Evolutionary conservation across 371 early-diverging fungal species (phyloP).

Genomic region (Saksenaea oblongispora): DNA sequence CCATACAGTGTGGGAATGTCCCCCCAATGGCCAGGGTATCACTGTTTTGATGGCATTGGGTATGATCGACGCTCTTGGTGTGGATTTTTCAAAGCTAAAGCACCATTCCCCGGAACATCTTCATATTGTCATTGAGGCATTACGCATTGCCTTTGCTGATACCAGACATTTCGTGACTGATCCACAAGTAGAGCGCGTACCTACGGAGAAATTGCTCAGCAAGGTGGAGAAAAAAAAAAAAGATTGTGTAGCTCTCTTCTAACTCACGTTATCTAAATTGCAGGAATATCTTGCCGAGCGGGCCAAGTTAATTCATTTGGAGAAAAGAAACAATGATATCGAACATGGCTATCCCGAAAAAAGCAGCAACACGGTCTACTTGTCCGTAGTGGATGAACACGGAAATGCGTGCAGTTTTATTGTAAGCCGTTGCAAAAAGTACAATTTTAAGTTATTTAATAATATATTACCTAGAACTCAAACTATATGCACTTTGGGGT

Average conservation of each 20-base stretch:
- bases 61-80: constrained; percentile 58
- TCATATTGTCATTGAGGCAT: constrained; percentile 68
- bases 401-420: constrained; percentile 89
- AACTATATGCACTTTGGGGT: constrained; percentile 63
- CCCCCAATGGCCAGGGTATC: constrained; percentile 82
- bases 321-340: constrained; percentile 44
- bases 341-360: constrained; percentile 64
- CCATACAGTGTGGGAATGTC: constrained; percentile 70
- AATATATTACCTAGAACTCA: constrained; percentile 46
- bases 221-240: constrained; percentile 30
- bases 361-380: constrained; percentile 75
- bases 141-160: constrained; percentile 81
- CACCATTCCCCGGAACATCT: constrained; percentile 67
- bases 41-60: constrained; percentile 75
- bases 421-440: constrained; percentile 28
- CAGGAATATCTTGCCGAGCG: constrained; percentile 61
- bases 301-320: constrained; percentile 57
- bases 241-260: background rate
- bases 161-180: constrained; percentile 68
- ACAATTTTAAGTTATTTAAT: background rate
- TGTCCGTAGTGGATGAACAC: constrained; percentile 74
- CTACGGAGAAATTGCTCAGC: constrained; percentile 51
- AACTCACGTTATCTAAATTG: background rate
- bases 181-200: constrained; percentile 57
- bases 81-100: constrained; percentile 42